These are phyloP conservation scores for Ascochyta viciae-villosae DNA, from an alignment of 2,329 filamentous ascomycete species.

Conservation along the genomic window DNA sequence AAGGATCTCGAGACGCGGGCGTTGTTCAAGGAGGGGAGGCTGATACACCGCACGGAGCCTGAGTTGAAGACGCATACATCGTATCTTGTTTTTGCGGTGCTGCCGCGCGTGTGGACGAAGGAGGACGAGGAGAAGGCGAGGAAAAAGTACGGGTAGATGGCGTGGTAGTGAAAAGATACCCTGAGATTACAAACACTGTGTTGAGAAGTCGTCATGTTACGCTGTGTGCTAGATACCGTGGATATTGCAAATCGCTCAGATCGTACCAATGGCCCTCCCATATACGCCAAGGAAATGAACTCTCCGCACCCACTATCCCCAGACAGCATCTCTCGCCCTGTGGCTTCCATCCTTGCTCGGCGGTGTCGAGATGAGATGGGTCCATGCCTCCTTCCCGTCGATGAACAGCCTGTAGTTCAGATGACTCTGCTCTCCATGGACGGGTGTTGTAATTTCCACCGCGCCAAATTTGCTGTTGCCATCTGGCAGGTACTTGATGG, in stretches of 20 bases:
- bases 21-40: constrained; percentile 73
- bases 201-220: background rate
- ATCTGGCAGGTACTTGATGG: constrained; percentile 83
- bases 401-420: constrained; percentile 84
- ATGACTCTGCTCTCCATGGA: constrained; percentile 70
- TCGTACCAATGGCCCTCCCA: background rate
- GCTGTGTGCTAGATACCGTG: background rate
- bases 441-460: constrained; percentile 75
- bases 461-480: constrained; percentile 90
- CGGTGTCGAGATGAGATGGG: constrained; percentile 57
- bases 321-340: constrained; percentile 55
- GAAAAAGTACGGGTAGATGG: constrained; percentile 42
- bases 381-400: constrained; percentile 82
- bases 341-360: constrained; percentile 49
- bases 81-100: constrained; percentile 91
- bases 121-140: constrained; percentile 76
- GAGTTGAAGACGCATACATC: constrained; percentile 96
- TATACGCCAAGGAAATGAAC: background rate
- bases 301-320: constrained; percentile 42
- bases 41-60: constrained; percentile 81
- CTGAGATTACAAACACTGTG: background rate
- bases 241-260: background rate
- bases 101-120: constrained; percentile 85
- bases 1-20: constrained; percentile 42
- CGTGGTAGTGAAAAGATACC: background rate